Evolutionary conservation across 2,329 filamentous ascomycete genomes (phyloP).

Genomic region (Aspergillus puulaauensis): DNA sequence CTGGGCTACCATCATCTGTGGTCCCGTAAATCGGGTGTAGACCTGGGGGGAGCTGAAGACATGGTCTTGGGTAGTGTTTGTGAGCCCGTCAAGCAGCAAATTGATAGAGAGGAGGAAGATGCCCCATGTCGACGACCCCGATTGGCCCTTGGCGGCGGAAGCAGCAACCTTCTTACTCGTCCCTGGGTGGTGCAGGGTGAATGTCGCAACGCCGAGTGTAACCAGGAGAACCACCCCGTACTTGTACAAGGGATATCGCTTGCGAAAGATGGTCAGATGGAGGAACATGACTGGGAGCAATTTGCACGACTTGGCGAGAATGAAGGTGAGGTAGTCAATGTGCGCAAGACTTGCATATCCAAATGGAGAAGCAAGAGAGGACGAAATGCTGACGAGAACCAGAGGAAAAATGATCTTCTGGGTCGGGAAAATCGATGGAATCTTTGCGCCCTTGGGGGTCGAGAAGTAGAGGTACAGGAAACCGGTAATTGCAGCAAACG

Average conservation of each 20-base stretch:
- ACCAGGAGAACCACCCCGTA: slow-evolving; percentile 91
- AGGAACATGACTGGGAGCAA: slow-evolving; percentile 98
- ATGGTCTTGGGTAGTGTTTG: slow-evolving; percentile 94
- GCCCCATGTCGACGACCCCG: slow-evolving; percentile 67
- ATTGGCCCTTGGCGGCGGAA: slow-evolving; percentile 52
- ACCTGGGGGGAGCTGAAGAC: slow-evolving; percentile 67
- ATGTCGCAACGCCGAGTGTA: slow-evolving; percentile 88
- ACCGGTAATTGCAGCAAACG: slow-evolving; percentile 81
- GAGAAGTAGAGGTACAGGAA: slow-evolving; percentile 72
- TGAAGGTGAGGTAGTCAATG: slow-evolving; percentile 97
- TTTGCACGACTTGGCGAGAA: slow-evolving; percentile 97
- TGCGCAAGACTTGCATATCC: slow-evolving; percentile 90
- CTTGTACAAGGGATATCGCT: slow-evolving; percentile 90
- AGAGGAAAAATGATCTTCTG: slow-evolving; percentile 73
- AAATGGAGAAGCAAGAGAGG: slow-evolving; percentile 88
- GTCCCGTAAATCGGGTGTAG: slow-evolving; percentile 79
- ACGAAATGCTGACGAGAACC: slow-evolving; percentile 80
- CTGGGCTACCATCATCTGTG: slow-evolving; percentile 99
- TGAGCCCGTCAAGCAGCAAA: slow-evolving; percentile 90
- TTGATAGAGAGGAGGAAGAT: slow-evolving; percentile 83
- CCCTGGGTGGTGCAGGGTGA: slow-evolving; percentile 80
- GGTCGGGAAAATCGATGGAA: slow-evolving; percentile 69
- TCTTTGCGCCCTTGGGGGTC: slow-evolving; percentile 55
- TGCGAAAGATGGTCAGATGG: slow-evolving; percentile 87
- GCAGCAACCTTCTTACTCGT: slow-evolving; percentile 55